Conservation (phyloP, 345 rosid genomes). For the Cochlearia excelsa region DNA sequence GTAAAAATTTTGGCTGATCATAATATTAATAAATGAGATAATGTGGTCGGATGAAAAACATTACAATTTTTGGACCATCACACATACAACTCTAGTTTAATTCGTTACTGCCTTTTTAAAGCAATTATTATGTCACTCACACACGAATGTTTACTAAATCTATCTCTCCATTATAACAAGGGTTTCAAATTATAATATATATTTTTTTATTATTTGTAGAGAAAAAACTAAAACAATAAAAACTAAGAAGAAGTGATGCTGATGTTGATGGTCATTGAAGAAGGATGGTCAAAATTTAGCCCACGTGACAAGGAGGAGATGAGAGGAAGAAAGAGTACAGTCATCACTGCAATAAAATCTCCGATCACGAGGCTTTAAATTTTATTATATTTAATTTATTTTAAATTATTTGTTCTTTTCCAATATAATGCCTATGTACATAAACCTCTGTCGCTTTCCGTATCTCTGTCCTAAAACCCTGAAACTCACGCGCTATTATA, state of each 20-base stretch:
- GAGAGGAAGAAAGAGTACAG: constrained; percentile 27
- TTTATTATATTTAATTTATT: too few relatives aligned
- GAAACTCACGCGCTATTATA: constrained; percentile 30
- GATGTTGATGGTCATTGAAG: constrained; percentile 31
- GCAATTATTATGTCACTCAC: constrained; percentile 31
- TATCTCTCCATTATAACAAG: background rate
- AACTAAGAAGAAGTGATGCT: constrained; percentile 27
- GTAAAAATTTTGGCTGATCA: too few relatives aligned
- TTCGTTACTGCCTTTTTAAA: constrained; percentile 16
- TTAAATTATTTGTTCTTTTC: background rate
- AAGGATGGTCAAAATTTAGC: constrained; percentile 38
- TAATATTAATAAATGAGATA: too few relatives aligned
- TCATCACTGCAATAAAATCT: constrained; percentile 39
- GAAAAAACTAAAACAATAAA: background rate
- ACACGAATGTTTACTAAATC: constrained; percentile 34
- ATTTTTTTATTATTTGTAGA: too few relatives aligned
- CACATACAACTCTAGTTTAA: constrained; percentile 9
- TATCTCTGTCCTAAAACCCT: constrained; percentile 35
- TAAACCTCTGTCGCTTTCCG: constrained; percentile 38
- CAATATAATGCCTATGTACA: too few relatives aligned
- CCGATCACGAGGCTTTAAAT: constrained; percentile 39
- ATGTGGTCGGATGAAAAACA: constrained; percentile 9
- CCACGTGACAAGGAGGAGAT: constrained; percentile 41
- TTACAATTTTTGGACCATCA: constrained; percentile 26
- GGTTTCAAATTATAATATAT: background rate